Evolutionary conservation across 331 rosid species (phyloP), one percentile per base, ranked within the genome.

Genomic region (Malus hybrid): DNA sequence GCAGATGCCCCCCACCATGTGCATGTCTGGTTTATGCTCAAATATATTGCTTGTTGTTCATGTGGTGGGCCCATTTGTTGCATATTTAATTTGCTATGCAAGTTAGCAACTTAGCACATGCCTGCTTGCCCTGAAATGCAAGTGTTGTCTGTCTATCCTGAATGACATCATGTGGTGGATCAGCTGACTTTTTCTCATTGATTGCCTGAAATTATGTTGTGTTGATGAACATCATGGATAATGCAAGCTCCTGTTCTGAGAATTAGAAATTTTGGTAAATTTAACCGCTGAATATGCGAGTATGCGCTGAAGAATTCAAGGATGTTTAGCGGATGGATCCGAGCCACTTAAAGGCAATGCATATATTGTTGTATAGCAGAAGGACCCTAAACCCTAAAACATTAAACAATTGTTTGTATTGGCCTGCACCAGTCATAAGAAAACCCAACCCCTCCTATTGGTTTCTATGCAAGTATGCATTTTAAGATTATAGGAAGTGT

Each of bases 1-100:
- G 63, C n/a, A 16, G 70, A 74, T 65, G 61, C 16, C 67, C 77
- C 18, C 85, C 72, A 74, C 88, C 91, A 85, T 78, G 82, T 87
- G 93, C 32, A n/a, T 76, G 44, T 76, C 66, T 74, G 64, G 71
- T 55, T 68, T 63, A 77, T 68, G 48, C 18, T 68, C 63, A 36
- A 20, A 16, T 63, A 57, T 19, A n/a, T 50, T 30, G 46, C 28
- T 61, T 50, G 57, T 26, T 32, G 26, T 26, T 30, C 29, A 52
- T 60, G 14, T 65, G 75, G 80, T 46, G 70, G 75, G 7, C 84
- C 83, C 71, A 50, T 63, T 73, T 34, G 32, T 20, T 66, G 57
- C 28, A 58, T 58, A 34, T 72, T 57, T 72, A 58, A 58, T 72
- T 6, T 18, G 16, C 42, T 39, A 6, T 58, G 5, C 68, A 73